phyloP scores from a whole-genome alignment of 164 flowering plant species.

The Dillenia turbinata region DNA sequence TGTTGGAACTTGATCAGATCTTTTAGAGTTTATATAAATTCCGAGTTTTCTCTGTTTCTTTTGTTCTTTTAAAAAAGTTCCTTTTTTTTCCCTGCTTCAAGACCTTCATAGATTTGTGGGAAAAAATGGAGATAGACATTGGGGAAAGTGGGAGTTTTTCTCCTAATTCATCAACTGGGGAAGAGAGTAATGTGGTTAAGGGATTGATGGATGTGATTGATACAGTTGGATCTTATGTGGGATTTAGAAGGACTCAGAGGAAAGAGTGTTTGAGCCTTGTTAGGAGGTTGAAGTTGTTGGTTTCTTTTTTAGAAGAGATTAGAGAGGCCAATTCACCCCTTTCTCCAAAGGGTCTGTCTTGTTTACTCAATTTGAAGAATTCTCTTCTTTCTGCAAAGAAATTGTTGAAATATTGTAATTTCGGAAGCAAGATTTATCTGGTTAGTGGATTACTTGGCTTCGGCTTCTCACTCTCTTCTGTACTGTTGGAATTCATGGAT shows the following conservation, averaged over 20 bases:
- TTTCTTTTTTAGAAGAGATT: slow-evolving; percentile 63
- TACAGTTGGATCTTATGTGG: too few species aligned
- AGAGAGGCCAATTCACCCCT: slow-evolving; percentile 29
- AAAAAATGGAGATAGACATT: too few species aligned
- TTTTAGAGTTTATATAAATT: too few species aligned
- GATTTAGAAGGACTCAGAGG: slow-evolving; percentile 46
- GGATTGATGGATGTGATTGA: too few species aligned
- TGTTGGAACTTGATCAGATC: too few species aligned
- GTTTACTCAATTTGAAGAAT: slow-evolving; percentile 41
- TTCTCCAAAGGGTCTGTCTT: slow-evolving; percentile 14
- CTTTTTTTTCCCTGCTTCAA: too few species aligned
- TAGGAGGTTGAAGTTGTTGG: slow-evolving; percentile 58
- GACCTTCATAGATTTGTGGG: too few species aligned
- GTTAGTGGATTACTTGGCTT: slow-evolving; percentile 19
- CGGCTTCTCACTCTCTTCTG: neutral
- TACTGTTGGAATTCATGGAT: neutral
- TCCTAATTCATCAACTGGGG: too few species aligned
- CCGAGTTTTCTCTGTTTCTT: too few species aligned
- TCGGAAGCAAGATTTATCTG: slow-evolving; percentile 80
- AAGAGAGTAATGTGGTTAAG: too few species aligned
- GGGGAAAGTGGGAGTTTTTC: too few species aligned
- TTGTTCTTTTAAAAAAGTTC: too few species aligned
- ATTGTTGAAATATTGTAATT: slow-evolving; percentile 48
- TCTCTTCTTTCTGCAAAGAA: slow-evolving; percentile 44
- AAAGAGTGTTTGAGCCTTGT: slow-evolving; percentile 52